phyloP scores from a whole-genome alignment of 2,329 filamentous ascomycete genomes.

The Pseudopithomyces maydicus region DNA sequence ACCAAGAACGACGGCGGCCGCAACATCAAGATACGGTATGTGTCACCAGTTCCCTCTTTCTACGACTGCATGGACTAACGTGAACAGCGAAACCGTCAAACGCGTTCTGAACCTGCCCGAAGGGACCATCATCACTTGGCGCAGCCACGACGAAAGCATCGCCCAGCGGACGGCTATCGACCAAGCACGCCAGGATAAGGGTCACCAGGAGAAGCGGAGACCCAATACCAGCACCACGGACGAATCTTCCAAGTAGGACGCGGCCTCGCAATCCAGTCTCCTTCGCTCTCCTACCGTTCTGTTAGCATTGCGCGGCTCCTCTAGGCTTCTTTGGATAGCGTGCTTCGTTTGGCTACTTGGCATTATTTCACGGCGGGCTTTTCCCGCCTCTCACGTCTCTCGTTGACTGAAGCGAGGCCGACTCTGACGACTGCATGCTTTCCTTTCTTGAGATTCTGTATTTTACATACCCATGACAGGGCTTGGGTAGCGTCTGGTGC shows the following conservation, averaged over 20 bases:
- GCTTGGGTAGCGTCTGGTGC: slow-evolving; percentile 17
- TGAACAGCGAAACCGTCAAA: slow-evolving; percentile 84
- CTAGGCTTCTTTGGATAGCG: slow-evolving; percentile 24
- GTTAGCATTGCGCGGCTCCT: slow-evolving; percentile 24
- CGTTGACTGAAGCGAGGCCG: slow-evolving; percentile 3
- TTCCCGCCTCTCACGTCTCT: not conserved
- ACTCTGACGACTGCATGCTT: slow-evolving; percentile 12
- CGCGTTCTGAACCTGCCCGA: slow-evolving; percentile 82
- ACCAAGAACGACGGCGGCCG: slow-evolving; percentile 90
- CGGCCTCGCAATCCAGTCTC: slow-evolving; percentile 24
- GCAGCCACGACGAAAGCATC: slow-evolving; percentile 95
- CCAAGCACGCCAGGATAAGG: slow-evolving; percentile 87
- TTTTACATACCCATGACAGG: slow-evolving; percentile 27
- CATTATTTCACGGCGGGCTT: slow-evolving; percentile 21
- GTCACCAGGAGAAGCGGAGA: slow-evolving; percentile 52
- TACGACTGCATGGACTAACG: slow-evolving; percentile 20
- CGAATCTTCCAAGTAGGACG: slow-evolving; percentile 39
- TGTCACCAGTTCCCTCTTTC: slow-evolving; percentile 8
- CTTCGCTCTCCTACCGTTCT: slow-evolving; percentile 8
- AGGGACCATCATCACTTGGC: slow-evolving; percentile 92
- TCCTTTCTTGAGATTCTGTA: slow-evolving; percentile 27
- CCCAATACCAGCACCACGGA: slow-evolving; percentile 42
- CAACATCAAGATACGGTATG: slow-evolving; percentile 94
- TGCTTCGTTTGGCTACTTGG: slow-evolving; percentile 20
- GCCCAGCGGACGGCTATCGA: slow-evolving; percentile 89